Conservation (phyloP, 148 eudicot genomes). For the Heliamphora exappendiculata region DNA sequence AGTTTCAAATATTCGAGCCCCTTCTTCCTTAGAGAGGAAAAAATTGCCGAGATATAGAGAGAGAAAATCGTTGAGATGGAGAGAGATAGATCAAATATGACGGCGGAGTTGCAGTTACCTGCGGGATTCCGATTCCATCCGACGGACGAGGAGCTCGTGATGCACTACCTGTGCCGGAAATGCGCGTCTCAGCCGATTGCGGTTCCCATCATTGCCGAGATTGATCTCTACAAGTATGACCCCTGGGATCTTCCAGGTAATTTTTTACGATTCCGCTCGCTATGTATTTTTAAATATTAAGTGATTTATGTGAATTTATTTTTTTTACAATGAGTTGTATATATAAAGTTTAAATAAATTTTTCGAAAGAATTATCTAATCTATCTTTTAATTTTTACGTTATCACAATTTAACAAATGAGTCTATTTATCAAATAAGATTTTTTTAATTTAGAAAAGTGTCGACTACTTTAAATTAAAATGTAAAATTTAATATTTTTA, state of each 20-base stretch:
- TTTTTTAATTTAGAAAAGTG: too few relatives aligned
- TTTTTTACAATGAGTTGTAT: too few relatives aligned
- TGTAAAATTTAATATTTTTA: too few relatives aligned
- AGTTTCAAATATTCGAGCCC: conserved; percentile 19
- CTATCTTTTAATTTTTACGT: too few relatives aligned
- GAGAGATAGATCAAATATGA: conserved; percentile 5
- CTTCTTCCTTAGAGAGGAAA: neutral
- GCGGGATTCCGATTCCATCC: conserved; percentile 46
- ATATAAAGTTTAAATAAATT: too few relatives aligned
- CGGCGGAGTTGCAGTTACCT: conserved; percentile 29
- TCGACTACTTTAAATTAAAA: too few relatives aligned
- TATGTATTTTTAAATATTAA: too few relatives aligned
- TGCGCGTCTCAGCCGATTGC: conserved; percentile 33
- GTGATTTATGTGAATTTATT: too few relatives aligned
- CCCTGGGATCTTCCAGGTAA: conserved; percentile 50
- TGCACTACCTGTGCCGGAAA: conserved; percentile 32
- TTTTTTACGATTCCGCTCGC: too few relatives aligned
- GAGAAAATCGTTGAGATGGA: neutral
- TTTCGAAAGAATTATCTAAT: too few relatives aligned
- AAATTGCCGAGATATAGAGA: neutral
- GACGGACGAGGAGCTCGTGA: conserved; percentile 45
- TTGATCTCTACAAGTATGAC: conserved; percentile 39
- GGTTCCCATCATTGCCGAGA: conserved; percentile 35
- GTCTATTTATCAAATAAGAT: too few relatives aligned
- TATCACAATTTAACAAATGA: too few relatives aligned